Percentiles rank a stretch among this genome's conserved stretches.
Evolutionary conservation across 1,284 basidiomycete species (phyloP).

Genomic region (Ustilago bromivora): DNA sequence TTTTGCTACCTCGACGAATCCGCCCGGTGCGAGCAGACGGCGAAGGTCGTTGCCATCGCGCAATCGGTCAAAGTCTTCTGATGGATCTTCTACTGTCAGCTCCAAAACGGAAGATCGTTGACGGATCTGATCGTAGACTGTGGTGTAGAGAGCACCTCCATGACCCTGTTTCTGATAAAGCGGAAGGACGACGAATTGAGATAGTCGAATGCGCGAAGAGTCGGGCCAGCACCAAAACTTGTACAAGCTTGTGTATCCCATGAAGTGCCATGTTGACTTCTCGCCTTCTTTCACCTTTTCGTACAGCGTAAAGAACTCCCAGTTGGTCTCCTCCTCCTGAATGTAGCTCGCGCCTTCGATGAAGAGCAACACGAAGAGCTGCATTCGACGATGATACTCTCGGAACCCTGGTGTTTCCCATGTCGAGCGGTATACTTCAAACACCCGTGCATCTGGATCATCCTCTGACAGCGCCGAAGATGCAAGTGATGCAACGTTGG

Average conservation of each 20-base stretch:
- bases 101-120: slow-evolving; percentile 80
- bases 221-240: slow-evolving; percentile 63
- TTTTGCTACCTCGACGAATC: slow-evolving; percentile 70
- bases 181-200: slow-evolving; percentile 93
- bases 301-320: slow-evolving; percentile 71
- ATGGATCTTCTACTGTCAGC: slow-evolving; percentile 95
- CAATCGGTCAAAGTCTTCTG: slow-evolving; percentile 93
- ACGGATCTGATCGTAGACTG: slow-evolving; percentile 84
- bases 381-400: slow-evolving; percentile 93
- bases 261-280: slow-evolving; percentile 82
- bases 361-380: slow-evolving; percentile 91
- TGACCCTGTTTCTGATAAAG: slow-evolving; percentile 91
- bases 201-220: slow-evolving; percentile 42
- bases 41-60: slow-evolving; percentile 90
- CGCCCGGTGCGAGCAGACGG: slow-evolving; percentile 81
- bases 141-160: slow-evolving; percentile 78
- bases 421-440: slow-evolving; percentile 72
- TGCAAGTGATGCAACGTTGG: slow-evolving; percentile 63
- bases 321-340: slow-evolving; percentile 73
- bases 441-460: slow-evolving; percentile 52
- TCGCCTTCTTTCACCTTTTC: slow-evolving; percentile 33
- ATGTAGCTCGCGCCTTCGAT: slow-evolving; percentile 89
- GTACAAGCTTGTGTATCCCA: slow-evolving; percentile 60
- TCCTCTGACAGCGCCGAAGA: slow-evolving; percentile 61
- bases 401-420: slow-evolving; percentile 89